phyloP scores from a whole-genome alignment of 2,329 filamentous ascomycete genomes.

The Aureobasidium sp. region DNA sequence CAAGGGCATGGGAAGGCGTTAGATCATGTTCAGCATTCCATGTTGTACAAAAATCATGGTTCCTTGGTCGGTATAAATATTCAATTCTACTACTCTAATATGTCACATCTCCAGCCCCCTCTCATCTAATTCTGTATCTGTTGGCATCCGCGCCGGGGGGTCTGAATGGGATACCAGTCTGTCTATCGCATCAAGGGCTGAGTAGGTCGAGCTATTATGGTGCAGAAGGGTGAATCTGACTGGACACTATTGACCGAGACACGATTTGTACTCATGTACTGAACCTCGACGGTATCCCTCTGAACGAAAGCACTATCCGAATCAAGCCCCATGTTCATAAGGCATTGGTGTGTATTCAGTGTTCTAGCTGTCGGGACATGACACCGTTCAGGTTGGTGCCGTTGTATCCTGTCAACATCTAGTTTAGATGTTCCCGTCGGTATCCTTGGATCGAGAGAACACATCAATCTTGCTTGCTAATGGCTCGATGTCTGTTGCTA shows the following conservation, averaged over 20 bases:
- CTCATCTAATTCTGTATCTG: too few species aligned
- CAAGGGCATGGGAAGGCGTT: conserved; percentile 1
- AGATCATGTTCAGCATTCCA: neutral
- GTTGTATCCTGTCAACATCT: too few species aligned
- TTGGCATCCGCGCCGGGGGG: neutral
- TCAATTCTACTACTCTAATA: neutral
- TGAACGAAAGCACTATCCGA: too few species aligned
- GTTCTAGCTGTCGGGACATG: too few species aligned
- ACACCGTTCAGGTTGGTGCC: too few species aligned
- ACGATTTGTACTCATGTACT: neutral
- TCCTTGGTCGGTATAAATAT: neutral
- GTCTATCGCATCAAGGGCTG: neutral
- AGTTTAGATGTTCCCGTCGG: too few species aligned
- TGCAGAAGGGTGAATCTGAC: too few species aligned
- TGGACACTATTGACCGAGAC: neutral
- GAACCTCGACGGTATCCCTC: neutral
- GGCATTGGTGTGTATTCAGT: too few species aligned
- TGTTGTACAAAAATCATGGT: conserved; percentile 1
- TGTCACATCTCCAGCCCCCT: neutral
- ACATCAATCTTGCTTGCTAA: neutral
- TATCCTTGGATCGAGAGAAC: too few species aligned
- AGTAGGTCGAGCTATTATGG: neutral
- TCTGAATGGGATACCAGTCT: too few species aligned
- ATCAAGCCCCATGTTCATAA: neutral
- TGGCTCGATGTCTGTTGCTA: neutral